A percentile compares a stretch with the other conserved stretches of the same genome.
Conservation (phyloP, 2,329 filamentous ascomycete species). For the Lecanicillium sp. region DNA sequence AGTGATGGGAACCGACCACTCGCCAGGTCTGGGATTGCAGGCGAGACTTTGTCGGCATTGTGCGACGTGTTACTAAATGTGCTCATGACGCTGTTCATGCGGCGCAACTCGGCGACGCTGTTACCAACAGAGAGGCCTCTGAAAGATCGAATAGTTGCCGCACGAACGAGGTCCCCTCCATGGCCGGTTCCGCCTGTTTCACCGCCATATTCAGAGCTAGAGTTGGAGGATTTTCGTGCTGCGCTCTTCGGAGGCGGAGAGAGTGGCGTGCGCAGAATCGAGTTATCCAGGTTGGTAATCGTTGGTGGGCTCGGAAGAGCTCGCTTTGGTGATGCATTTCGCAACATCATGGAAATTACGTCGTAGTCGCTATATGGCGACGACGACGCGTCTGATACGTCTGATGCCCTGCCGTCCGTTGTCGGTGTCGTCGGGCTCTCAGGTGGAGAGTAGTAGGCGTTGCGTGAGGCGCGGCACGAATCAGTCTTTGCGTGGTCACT, state of each 20-base stretch:
- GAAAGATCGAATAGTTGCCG: slow-evolving; percentile 11
- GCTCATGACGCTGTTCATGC: slow-evolving; percentile 48
- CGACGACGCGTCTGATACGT: slow-evolving; percentile 14
- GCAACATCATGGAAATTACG: slow-evolving; percentile 22
- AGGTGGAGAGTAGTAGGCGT: slow-evolving; percentile 5
- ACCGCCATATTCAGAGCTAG: slow-evolving; percentile 18
- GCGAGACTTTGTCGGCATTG: slow-evolving; percentile 17
- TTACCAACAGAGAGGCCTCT: slow-evolving; percentile 22
- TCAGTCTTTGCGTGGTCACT: background rate
- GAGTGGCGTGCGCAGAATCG: slow-evolving; percentile 17
- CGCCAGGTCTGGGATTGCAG: slow-evolving; percentile 27
- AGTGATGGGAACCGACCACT: slow-evolving; percentile 29
- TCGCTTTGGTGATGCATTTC: slow-evolving; percentile 9
- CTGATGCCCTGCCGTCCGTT: background rate
- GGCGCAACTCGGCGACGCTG: slow-evolving; percentile 42
- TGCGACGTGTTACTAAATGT: slow-evolving; percentile 32
- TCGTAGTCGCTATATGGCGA: slow-evolving; percentile 26
- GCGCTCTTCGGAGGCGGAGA: slow-evolving; percentile 16
- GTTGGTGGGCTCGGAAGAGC: slow-evolving; percentile 14
- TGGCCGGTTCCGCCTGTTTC: slow-evolving; percentile 6
- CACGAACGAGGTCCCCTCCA: slow-evolving; percentile 15
- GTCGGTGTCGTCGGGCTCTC: slow-evolving; percentile 7
- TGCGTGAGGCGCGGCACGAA: too few species aligned
- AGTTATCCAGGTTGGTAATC: slow-evolving; percentile 18
- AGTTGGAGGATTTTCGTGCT: slow-evolving; percentile 13